Percentiles rank a stretch among this genome's conserved stretches.
These are phyloP conservation scores for Craspedostauros australis DNA, from an alignment of 108 stramenopile genomes.

Conservation along the genomic window DNA sequence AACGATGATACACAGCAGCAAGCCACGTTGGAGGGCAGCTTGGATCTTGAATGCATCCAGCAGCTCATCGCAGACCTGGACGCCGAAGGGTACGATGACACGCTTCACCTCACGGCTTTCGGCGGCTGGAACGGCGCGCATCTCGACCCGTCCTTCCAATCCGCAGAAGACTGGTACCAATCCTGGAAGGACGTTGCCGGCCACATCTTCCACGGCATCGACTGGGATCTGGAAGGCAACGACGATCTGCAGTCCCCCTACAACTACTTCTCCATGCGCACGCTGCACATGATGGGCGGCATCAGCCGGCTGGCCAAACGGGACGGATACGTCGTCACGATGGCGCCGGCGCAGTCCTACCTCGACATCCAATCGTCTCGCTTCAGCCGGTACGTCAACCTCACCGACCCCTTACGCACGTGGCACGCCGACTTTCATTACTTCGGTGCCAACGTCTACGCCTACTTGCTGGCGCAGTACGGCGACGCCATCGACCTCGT, in stretches of 20 bases:
- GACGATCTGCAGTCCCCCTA: slow-evolving; percentile 44
- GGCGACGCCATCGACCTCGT: slow-evolving; percentile 69
- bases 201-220: slow-evolving; percentile 69
- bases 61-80: slow-evolving; percentile 21
- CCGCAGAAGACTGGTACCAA: slow-evolving; percentile 39
- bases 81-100: slow-evolving; percentile 24
- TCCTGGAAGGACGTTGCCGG: slow-evolving; percentile 26
- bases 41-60: slow-evolving; percentile 36
- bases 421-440: slow-evolving; percentile 60
- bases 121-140: slow-evolving; percentile 85
- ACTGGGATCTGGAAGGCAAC: slow-evolving; percentile 85
- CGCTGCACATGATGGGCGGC: slow-evolving; percentile 54
- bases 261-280: slow-evolving; percentile 38
- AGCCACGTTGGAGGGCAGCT: slow-evolving; percentile 11
- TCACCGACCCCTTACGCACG: slow-evolving; percentile 29
- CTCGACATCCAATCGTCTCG: slow-evolving; percentile 42
- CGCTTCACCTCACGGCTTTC: slow-evolving; percentile 55
- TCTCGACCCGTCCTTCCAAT: slow-evolving; percentile 19
- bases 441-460: slow-evolving; percentile 71
- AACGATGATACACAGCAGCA: neutral
- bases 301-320: slow-evolving; percentile 38
- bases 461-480: slow-evolving; percentile 63
- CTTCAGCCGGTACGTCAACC: slow-evolving; percentile 37
- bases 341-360: slow-evolving; percentile 85
- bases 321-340: slow-evolving; percentile 59